Conservation (phyloP, 805 yeast species). For the Tetrapisispora taiwanensis region DNA sequence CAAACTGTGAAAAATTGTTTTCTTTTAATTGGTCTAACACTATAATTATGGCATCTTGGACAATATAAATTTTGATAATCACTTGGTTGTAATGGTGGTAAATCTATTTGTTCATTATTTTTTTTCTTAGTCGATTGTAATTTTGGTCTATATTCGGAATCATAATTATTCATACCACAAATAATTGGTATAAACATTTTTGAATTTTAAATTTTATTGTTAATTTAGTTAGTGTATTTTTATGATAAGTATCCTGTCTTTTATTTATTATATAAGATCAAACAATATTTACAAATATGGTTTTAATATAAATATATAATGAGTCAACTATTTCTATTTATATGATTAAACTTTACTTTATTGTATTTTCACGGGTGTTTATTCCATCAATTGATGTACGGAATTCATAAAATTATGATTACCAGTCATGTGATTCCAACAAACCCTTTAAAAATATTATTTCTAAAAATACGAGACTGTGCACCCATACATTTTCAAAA, state of each 20-base stretch:
- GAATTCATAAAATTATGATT: too few species aligned
- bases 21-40: constrained; percentile 43
- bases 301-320: too few species aligned
- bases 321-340: too few species aligned
- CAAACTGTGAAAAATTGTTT: constrained; percentile 44
- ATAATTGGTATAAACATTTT: constrained; percentile 20
- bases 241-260: too few species aligned
- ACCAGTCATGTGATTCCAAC: too few species aligned
- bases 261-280: too few species aligned
- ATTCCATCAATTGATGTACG: too few species aligned
- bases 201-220: too few species aligned
- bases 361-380: not conserved
- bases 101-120: not conserved
- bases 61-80: constrained; percentile 32
- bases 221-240: too few species aligned
- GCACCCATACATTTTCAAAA: not conserved
- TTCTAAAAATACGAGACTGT: not conserved
- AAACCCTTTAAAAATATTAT: too few species aligned
- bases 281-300: too few species aligned
- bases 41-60: constrained; percentile 48
- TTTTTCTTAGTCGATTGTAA: not conserved
- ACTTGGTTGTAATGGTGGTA: constrained; percentile 1
- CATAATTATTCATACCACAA: constrained; percentile 30
- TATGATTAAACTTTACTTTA: too few species aligned
- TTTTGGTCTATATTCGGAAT: constrained; percentile 15